phyloP scores from a whole-genome alignment of 73 alveolate genomes.

The Stentor coeruleus region DNA sequence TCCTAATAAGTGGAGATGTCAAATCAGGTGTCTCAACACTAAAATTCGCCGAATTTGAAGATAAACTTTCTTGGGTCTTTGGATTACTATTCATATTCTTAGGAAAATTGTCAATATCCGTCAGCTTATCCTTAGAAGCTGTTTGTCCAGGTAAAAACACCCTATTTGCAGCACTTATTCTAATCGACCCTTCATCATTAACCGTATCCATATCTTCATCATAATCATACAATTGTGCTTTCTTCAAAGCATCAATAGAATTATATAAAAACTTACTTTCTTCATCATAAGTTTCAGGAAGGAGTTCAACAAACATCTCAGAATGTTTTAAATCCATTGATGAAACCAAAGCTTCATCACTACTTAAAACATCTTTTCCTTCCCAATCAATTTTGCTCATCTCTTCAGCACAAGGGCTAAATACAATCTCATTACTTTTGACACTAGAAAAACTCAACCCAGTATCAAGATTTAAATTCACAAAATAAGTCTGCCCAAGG shows the following conservation, averaged over 20 bases:
- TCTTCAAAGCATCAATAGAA: constrained; percentile 16
- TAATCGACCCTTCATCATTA: constrained; percentile 6
- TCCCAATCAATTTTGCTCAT: not conserved
- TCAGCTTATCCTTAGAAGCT: not conserved
- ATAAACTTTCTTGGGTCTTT: not conserved
- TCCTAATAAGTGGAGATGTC: not conserved
- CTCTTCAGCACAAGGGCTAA: not conserved
- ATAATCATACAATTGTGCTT: not conserved
- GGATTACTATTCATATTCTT: not conserved
- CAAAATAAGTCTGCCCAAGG: too few relatives aligned
- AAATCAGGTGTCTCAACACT: not conserved
- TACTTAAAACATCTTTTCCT: not conserved
- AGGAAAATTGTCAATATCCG: not conserved
- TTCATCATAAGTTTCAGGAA: constrained; percentile 11
- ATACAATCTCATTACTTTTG: not conserved
- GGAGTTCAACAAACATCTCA: constrained; percentile 3
- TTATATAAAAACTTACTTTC: not conserved
- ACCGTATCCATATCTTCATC: not conserved
- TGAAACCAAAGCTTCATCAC: not conserved
- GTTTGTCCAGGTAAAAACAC: not conserved
- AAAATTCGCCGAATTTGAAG: not conserved
- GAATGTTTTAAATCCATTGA: not conserved
- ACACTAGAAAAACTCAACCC: not conserved
- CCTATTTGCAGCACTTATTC: constrained; percentile 13
- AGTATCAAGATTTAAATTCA: not conserved